A percentile compares a stretch with the other conserved stretches of the same genome.
Evolutionary conservation across 768 basidiomycete species (phyloP).

Genomic region (Galerina marginata): DNA sequence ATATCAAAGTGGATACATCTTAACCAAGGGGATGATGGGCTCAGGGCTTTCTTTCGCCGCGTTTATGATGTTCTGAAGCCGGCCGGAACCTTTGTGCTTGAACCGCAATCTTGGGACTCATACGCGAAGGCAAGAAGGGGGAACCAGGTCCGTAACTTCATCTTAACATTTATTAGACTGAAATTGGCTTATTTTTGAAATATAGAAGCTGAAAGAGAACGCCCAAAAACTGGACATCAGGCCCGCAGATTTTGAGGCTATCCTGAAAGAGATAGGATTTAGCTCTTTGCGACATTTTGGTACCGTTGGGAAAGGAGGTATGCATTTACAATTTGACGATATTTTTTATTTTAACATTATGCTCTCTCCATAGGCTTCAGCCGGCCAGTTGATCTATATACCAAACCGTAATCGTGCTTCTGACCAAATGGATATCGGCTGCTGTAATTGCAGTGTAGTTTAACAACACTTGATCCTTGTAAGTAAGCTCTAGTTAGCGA

Average conservation of each 20-base stretch:
- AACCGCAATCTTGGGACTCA: constrained; percentile 86
- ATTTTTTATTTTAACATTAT: background rate
- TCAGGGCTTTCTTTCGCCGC: constrained; percentile 68
- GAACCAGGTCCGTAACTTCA: constrained; percentile 49
- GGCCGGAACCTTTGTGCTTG: constrained; percentile 75
- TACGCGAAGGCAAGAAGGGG: constrained; percentile 80
- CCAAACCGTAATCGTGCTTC: constrained; percentile 38
- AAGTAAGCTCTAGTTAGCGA: too few relatives aligned
- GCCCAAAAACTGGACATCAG: constrained; percentile 59
- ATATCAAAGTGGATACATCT: constrained; percentile 94
- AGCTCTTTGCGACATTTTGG: constrained; percentile 52
- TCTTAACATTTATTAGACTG: background rate
- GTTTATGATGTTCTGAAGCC: constrained; percentile 60
- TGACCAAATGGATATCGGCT: background rate
- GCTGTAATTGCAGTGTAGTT: too few relatives aligned
- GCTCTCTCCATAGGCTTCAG: constrained; percentile 54
- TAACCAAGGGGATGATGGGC: constrained; percentile 74
- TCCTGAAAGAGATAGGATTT: constrained; percentile 71
- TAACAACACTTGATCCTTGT: too few relatives aligned
- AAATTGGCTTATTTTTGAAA: background rate
- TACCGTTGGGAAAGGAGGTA: constrained; percentile 68
- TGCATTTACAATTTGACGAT: constrained; percentile 21
- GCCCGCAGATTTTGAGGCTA: constrained; percentile 63
- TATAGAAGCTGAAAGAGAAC: constrained; percentile 60
- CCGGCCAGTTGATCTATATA: constrained; percentile 67